These are phyloP conservation scores for Backusella macrospora DNA, from an alignment of 192 early-diverging fungal genomes.

Conservation along the genomic window DNA sequence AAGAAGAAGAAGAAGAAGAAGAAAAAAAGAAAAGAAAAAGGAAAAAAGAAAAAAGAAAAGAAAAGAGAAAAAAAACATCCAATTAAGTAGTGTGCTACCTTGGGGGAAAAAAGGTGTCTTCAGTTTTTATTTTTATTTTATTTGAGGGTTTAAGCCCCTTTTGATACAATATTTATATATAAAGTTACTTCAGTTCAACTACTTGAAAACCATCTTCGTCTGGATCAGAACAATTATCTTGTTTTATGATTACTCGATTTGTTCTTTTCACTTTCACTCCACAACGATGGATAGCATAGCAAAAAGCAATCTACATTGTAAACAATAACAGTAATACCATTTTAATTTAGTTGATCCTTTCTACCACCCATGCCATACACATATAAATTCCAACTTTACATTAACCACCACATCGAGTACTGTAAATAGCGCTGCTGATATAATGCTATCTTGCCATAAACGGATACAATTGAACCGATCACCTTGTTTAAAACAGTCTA, in stretches of 20 bases:
- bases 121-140: constrained; percentile 1
- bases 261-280: not conserved
- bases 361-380: not conserved
- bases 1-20: not conserved
- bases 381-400: not conserved
- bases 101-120: not conserved
- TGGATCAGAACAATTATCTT: constrained; percentile 2
- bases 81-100: constrained; percentile 6
- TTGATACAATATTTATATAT: not conserved
- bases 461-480: constrained; percentile 2
- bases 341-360: not conserved
- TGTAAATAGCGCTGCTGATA: not conserved
- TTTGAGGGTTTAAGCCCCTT: constrained; percentile 6
- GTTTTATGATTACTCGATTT: constrained; percentile 12
- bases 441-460: not conserved
- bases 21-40: not conserved
- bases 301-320: constrained; percentile 11
- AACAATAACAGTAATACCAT: not conserved
- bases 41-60: not conserved
- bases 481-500: constrained; percentile 10
- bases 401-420: not conserved
- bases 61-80: not conserved
- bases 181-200: constrained; percentile 14
- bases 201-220: constrained; percentile 6
- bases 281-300: not conserved